Conservation (phyloP, 768 basidiomycete species). For the Leccinum fibrillosum region DNA sequence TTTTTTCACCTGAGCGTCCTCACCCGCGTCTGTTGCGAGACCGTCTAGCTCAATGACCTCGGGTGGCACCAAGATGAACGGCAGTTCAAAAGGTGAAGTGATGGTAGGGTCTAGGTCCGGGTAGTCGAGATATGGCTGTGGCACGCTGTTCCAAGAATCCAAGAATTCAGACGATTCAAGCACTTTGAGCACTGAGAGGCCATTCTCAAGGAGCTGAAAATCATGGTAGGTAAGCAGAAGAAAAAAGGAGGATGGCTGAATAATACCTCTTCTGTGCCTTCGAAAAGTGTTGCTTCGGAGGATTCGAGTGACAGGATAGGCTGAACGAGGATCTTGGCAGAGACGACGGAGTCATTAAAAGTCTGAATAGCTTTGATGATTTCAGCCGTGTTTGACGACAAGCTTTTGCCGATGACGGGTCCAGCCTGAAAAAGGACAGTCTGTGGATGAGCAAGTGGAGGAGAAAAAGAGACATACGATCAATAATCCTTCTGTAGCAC, state of each 20-base stretch:
- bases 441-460: neutral
- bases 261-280: constrained; percentile 62
- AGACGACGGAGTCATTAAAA: constrained; percentile 60
- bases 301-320: constrained; percentile 52
- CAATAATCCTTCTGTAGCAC: constrained; percentile 79
- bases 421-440: constrained; percentile 52
- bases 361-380: constrained; percentile 70
- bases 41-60: constrained; percentile 82
- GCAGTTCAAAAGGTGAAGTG: constrained; percentile 60
- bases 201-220: constrained; percentile 68
- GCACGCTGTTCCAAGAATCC: constrained; percentile 53
- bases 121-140: constrained; percentile 61
- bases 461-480: constrained; percentile 42
- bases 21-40: constrained; percentile 63
- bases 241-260: neutral
- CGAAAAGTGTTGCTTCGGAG: constrained; percentile 38
- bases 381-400: constrained; percentile 55
- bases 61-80: constrained; percentile 80
- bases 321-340: constrained; percentile 63
- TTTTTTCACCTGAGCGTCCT: constrained; percentile 70
- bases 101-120: constrained; percentile 38
- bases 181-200: constrained; percentile 57
- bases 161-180: constrained; percentile 62
- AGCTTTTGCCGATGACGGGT: constrained; percentile 56
- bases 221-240: neutral